Evolutionary conservation across 2,329 filamentous ascomycete species (phyloP), one percentile per base, ranked within the genome.

Genomic region (Coccinonectria pachysandricola): DNA sequence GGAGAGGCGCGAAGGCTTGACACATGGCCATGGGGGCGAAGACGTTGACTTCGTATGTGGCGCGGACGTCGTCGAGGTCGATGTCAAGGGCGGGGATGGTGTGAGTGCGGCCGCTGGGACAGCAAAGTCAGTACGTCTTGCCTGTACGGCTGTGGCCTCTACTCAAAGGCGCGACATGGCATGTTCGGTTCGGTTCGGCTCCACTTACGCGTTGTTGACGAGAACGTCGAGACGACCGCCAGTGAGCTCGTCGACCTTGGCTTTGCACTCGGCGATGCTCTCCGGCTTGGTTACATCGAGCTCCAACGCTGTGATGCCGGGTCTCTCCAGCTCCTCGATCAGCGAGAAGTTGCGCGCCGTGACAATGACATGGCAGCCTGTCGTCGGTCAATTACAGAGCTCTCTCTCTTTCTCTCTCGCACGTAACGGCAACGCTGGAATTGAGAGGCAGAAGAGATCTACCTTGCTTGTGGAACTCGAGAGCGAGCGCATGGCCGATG

Each of bases 1-100:
- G 59, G 21, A 64, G 57, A 28, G 56, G 53, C 8, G 57, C 48
- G 39, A 72, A 72, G 15, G 59, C 54, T 39, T 67, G 56, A 27
- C 60, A 61, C 56, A 68, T 68, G 43, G 64, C 58, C 65, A 74
- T 71, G 37, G 66, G 59, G 21, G 64, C 64, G 34, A 74, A 70
- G 20, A 73, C 65, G 38, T 73, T 73, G 36, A 65, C 62, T 46
- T 72, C 68, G 27, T 68, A 72, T 2, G 64, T 68, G 32, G 54
- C 46, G 31, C 67, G 66, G 4, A 68, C 64, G 25, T 69, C 66
- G 27, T 62, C 57, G 6, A 71, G 42, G 26, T 65, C 57, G 23
- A 68, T 58, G 42, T 72, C 68, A 2, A 64, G 56, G 1, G 65
- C 64, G 0, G 68, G 64, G 26, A 65, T 60, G 10, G 59, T 64